These are phyloP conservation scores for Xylaria sp. DNA, from an alignment of 2,329 filamentous ascomycete genomes.

Conservation along the genomic window DNA sequence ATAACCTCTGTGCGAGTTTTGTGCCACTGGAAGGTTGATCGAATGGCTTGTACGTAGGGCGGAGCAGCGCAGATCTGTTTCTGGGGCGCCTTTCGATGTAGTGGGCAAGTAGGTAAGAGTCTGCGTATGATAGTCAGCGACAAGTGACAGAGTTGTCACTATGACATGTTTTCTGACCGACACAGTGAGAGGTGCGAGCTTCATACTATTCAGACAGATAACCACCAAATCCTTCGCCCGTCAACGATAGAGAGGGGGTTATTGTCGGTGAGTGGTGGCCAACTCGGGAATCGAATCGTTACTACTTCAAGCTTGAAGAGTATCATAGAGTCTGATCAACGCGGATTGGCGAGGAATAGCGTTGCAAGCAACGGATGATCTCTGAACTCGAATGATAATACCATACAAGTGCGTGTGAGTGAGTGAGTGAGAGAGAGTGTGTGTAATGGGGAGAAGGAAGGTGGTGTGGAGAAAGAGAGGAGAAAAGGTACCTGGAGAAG, in stretches of 20 bases:
- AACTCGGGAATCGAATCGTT: slow-evolving; percentile 9
- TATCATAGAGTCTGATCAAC: not conserved
- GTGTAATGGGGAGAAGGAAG: not conserved
- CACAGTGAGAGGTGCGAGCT: not conserved
- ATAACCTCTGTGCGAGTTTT: not conserved
- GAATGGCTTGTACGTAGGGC: not conserved
- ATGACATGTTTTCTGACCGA: not conserved
- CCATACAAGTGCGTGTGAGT: not conserved
- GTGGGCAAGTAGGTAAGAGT: not conserved
- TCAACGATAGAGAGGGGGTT: not conserved
- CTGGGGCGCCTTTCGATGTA: not conserved
- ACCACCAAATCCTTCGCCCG: not conserved
- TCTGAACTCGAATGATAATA: not conserved
- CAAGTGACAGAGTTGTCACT: not conserved
- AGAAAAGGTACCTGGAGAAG: not conserved
- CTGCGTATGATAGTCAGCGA: not conserved
- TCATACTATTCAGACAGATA: not conserved
- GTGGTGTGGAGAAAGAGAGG: not conserved
- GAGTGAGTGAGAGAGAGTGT: not conserved
- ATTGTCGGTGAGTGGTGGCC: not conserved
- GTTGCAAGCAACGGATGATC: not conserved
- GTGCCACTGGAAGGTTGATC: not conserved
- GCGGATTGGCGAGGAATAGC: not conserved
- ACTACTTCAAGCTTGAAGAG: not conserved
- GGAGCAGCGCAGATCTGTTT: not conserved